Conservation (phyloP, 176 grass and related monocot species). For the Oryza rufipogon region DNA sequence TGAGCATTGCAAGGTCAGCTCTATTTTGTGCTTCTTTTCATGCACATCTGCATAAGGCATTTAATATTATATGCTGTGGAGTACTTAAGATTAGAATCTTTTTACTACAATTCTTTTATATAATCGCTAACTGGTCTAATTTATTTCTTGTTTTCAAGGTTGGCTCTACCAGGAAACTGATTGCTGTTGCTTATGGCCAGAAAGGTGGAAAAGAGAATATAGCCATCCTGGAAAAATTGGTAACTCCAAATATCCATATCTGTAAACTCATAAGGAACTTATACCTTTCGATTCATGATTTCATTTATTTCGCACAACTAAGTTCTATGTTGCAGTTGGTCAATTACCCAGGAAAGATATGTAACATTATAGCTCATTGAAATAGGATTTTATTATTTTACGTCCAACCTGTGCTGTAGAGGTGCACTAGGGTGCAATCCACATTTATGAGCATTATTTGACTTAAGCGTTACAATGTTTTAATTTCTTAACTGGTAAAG, state of each 20-base stretch:
- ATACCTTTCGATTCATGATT: constrained; percentile 27
- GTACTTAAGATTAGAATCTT: constrained; percentile 22
- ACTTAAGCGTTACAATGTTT: not conserved
- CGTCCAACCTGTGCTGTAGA: constrained; percentile 3
- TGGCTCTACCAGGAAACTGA: constrained; percentile 68
- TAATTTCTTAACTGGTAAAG: constrained; percentile 2
- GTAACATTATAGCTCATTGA: not conserved
- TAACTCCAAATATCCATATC: constrained; percentile 45
- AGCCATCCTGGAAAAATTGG: constrained; percentile 85
- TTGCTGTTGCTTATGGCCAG: constrained; percentile 80
- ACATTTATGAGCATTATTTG: not conserved
- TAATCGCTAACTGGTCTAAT: constrained; percentile 22
- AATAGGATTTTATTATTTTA: not conserved
- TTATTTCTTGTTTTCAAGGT: constrained; percentile 53
- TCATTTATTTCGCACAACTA: constrained; percentile 29
- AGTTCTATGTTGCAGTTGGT: constrained; percentile 7
- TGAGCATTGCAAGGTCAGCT: constrained; percentile 87
- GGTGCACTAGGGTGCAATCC: not conserved
- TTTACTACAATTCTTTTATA: not conserved
- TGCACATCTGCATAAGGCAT: not conserved
- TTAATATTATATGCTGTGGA: constrained; percentile 24
- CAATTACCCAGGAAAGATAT: not conserved
- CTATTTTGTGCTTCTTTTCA: constrained; percentile 8
- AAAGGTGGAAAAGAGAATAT: constrained; percentile 89
- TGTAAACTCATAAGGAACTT: constrained; percentile 18